phyloP scores from a whole-genome alignment of 352 stramenopile species.

The Globisporangium cylindrosporum region DNA sequence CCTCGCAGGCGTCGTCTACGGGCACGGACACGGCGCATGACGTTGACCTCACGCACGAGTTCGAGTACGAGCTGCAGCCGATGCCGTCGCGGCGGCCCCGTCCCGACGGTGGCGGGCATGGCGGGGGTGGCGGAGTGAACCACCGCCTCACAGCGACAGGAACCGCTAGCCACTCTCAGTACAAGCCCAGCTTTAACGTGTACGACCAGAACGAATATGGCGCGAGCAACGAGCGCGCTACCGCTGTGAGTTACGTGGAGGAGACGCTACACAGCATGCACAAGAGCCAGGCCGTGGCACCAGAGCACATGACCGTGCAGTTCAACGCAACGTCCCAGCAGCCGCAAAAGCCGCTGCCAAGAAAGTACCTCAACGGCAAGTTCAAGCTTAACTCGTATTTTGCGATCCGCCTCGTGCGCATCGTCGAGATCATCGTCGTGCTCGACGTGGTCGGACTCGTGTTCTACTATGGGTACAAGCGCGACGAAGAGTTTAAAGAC shows the following conservation, averaged over 20 bases:
- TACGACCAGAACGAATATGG: slow-evolving; percentile 9
- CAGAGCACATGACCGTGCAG: slow-evolving; percentile 26
- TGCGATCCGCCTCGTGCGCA: slow-evolving; percentile 50
- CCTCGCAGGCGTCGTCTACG: slow-evolving; percentile 11
- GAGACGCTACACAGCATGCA: slow-evolving; percentile 14
- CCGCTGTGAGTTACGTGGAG: slow-evolving; percentile 16
- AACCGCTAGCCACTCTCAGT: neutral
- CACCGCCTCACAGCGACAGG: slow-evolving; percentile 1
- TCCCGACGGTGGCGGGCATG: neutral
- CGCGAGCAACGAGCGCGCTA: slow-evolving; percentile 9
- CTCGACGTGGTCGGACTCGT: slow-evolving; percentile 53
- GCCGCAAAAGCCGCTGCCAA: slow-evolving; percentile 28
- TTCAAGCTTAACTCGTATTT: slow-evolving; percentile 87
- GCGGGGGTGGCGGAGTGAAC: neutral
- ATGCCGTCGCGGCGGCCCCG: slow-evolving; percentile 7
- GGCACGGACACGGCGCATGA: slow-evolving; percentile 13
- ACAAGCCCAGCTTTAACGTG: neutral
- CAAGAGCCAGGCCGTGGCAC: slow-evolving; percentile 11
- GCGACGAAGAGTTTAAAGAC: slow-evolving; percentile 24
- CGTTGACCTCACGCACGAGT: slow-evolving; percentile 18
- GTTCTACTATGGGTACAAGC: slow-evolving; percentile 60
- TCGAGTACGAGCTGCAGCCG: slow-evolving; percentile 19
- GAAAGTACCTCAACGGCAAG: slow-evolving; percentile 43
- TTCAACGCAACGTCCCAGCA: slow-evolving; percentile 29
- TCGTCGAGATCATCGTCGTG: slow-evolving; percentile 57